Evolutionary conservation across 176 grass and related monocot species (phyloP), one percentile per base, ranked within the genome.

Genomic region (Eremochloa ophiuroides): DNA sequence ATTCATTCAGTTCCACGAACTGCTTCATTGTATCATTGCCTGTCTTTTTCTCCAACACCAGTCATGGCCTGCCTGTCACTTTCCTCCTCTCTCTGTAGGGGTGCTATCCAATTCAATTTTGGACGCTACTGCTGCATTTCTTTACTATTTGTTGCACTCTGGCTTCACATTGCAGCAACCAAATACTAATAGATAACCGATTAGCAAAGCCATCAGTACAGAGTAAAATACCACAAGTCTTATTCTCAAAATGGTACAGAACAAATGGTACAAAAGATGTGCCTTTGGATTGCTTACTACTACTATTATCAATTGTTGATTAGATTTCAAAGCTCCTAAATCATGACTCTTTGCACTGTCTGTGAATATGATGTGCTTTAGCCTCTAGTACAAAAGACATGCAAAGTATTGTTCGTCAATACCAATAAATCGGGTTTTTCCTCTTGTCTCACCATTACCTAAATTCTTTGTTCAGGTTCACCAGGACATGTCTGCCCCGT

Each of bases 401-500:
- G 26, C 30, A 16, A 30, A 4, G 1, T n/a, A 42, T 44, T 74
- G 62, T 48, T 37, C 23, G 23, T 47, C 14, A 10, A 0, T 59
- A 20, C 8, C 39, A 7, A 2, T 13, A 10, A 0, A 62, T 62
- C 0, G 15, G 1, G 18, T 35, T 8, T 25, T 61, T 6, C 27
- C 10, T 86, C 23, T n/a, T 41, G 0, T 58, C 48, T 53, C 30
- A 65, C 27, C 18, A 4, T 69, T 67, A 25, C 31, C 66, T 74
- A 41, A 62, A 26, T 29, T 84, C 80, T 84, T 37, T 68, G 10
- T 7, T 34, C 92, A 97, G 92, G 90, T 93, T 82, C 95, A 97
- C 60, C 95, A 97, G 55, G 92, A 97, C 77, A 97, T 97, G 95
- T 91, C 76, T 22, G 82, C 68, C 34, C 95, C 92, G 4, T 80